These are phyloP conservation scores for Nothophytophthora sp. DNA, from an alignment of 352 stramenopile species.

Conservation along the genomic window DNA sequence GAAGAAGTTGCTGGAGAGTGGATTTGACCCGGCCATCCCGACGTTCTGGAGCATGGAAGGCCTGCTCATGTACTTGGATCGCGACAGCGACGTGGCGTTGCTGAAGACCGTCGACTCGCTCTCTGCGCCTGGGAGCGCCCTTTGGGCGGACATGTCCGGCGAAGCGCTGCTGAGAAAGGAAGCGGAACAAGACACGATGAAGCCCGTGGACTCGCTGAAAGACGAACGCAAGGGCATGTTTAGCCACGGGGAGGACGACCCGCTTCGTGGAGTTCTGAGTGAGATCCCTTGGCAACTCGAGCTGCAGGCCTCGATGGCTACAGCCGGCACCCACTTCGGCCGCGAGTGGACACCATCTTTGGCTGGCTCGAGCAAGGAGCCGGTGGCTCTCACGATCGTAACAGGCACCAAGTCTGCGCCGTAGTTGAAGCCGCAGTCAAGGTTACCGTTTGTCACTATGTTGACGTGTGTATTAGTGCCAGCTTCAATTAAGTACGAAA, in stretches of 20 bases:
- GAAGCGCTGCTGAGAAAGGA: slow-evolving; percentile 14
- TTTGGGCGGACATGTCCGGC: slow-evolving; percentile 48
- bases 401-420: slow-evolving; percentile 5
- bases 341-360: slow-evolving; percentile 33
- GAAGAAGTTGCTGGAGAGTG: slow-evolving; percentile 26
- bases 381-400: slow-evolving; percentile 13
- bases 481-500: too few relatives aligned
- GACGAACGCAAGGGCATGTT: slow-evolving; percentile 20
- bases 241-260: slow-evolving; percentile 48
- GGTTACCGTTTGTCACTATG: too few relatives aligned
- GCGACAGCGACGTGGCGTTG: slow-evolving; percentile 30
- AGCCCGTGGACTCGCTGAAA: slow-evolving; percentile 22
- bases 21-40: slow-evolving; percentile 31
- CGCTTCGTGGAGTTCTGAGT: slow-evolving; percentile 37
- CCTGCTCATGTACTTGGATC: slow-evolving; percentile 38
- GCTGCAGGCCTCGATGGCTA: slow-evolving; percentile 23
- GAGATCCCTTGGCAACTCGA: slow-evolving; percentile 28
- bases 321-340: slow-evolving; percentile 29
- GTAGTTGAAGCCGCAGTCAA: too few relatives aligned
- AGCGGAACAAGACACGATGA: slow-evolving; percentile 8
- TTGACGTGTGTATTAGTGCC: too few relatives aligned
- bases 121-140: slow-evolving; percentile 36
- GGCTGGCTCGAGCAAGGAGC: slow-evolving; percentile 2
- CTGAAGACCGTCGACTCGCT: slow-evolving; percentile 45
- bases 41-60: slow-evolving; percentile 57